phyloP scores from a whole-genome alignment of 75 land plant species.

The Pinus taeda region DNA sequence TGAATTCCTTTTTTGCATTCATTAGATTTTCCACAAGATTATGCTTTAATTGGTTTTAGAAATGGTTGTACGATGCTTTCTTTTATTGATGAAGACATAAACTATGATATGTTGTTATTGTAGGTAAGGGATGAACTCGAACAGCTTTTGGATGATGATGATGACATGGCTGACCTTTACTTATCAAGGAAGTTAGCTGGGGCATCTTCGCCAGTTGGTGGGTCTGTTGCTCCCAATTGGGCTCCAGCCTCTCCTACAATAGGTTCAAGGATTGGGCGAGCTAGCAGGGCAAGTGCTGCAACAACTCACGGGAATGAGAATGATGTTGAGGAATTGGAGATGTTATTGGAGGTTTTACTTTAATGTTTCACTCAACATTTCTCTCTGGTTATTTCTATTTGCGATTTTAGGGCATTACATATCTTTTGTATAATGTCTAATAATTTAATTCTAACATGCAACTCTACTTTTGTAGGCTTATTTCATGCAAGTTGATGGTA shows the following conservation, averaged over 20 bases:
- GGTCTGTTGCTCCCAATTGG: constrained; percentile 67
- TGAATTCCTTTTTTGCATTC: background rate
- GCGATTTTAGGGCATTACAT: background rate
- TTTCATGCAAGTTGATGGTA: constrained; percentile 99
- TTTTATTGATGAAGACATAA: background rate
- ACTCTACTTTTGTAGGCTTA: constrained; percentile 68
- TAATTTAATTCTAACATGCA: background rate
- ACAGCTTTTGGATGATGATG: constrained; percentile 98
- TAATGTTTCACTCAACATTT: background rate
- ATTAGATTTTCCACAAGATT: background rate
- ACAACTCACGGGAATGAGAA: constrained; percentile 77
- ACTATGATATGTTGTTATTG: background rate
- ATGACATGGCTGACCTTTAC: constrained; percentile 97
- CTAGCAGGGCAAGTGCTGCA: constrained; percentile 78
- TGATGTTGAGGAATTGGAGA: constrained; percentile 98
- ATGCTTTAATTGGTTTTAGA: background rate
- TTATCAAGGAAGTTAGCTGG: constrained; percentile 79
- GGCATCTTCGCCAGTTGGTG: constrained; percentile 68
- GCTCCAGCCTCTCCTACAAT: constrained; percentile 83
- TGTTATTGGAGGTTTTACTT: constrained; percentile 84
- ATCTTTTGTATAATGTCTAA: background rate
- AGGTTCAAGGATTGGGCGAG: constrained; percentile 82
- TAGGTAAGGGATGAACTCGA: constrained; percentile 99
- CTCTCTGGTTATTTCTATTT: background rate
- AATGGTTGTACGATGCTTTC: background rate